Percentiles rank a stretch among this genome's conserved stretches.
Evolutionary conservation across 805 yeast genomes (phyloP).

Genomic region (Debaryomyces maramus): DNA sequence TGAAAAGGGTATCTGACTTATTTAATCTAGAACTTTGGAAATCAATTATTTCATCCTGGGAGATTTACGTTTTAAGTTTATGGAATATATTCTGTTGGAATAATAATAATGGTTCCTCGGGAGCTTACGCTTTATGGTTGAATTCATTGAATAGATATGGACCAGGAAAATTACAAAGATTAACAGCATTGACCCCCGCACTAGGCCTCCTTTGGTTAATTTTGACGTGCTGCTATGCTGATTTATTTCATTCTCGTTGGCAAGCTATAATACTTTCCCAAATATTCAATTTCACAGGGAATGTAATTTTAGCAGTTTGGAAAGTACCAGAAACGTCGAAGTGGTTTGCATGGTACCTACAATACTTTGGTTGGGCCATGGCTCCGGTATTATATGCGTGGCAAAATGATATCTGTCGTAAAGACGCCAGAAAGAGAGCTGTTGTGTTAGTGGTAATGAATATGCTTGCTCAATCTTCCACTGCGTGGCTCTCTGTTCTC

Average conservation of each 20-base stretch:
- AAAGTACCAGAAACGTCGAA: slow-evolving; percentile 50
- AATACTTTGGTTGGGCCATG: slow-evolving; percentile 57
- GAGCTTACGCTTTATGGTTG: slow-evolving; percentile 50
- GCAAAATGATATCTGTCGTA: slow-evolving; percentile 54
- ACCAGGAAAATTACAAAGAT: slow-evolving; percentile 34
- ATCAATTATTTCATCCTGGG: slow-evolving; percentile 51
- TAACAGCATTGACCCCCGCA: slow-evolving; percentile 44
- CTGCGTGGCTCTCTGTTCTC: slow-evolving; percentile 49
- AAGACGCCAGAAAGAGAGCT: slow-evolving; percentile 53
- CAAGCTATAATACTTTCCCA: slow-evolving; percentile 51
- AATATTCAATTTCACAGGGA: slow-evolving; percentile 50
- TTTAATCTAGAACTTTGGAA: slow-evolving; percentile 47
- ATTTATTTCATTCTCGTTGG: slow-evolving; percentile 37
- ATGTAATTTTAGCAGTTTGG: slow-evolving; percentile 55
- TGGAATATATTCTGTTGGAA: slow-evolving; percentile 60
- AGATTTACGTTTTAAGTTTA: slow-evolving; percentile 51
- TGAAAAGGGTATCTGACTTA: slow-evolving; percentile 27
- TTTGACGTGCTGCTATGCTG: slow-evolving; percentile 31
- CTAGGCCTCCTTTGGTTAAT: slow-evolving; percentile 34
- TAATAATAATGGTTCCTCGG: slow-evolving; percentile 46
- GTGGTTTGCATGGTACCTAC: slow-evolving; percentile 58
- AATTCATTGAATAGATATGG: slow-evolving; percentile 20
- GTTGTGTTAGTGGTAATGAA: slow-evolving; percentile 55
- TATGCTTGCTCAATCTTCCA: slow-evolving; percentile 48
- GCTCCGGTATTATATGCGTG: slow-evolving; percentile 57